Evolutionary conservation across 2,329 filamentous ascomycete species (phyloP).

Genomic region (Fusarium poae): DNA sequence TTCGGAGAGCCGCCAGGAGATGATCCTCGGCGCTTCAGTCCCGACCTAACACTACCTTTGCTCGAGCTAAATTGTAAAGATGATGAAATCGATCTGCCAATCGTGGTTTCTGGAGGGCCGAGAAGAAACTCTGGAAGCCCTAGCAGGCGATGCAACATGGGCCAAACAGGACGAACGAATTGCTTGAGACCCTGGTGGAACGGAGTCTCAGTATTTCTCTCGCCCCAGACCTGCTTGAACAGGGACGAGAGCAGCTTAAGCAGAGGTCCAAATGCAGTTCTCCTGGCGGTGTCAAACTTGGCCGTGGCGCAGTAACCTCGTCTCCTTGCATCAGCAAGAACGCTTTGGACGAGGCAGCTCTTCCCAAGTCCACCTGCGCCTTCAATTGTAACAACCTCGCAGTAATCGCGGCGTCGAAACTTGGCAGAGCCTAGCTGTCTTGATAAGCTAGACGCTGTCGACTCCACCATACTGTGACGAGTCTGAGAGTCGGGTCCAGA

Average conservation of each 20-base stretch:
- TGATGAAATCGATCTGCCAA: conserved; percentile 55
- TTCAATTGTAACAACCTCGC: conserved; percentile 72
- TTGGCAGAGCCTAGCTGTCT: conserved; percentile 69
- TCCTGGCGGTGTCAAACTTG: conserved; percentile 73
- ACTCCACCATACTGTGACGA: conserved; percentile 61
- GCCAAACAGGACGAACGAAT: conserved; percentile 74
- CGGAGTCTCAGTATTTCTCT: conserved; percentile 73
- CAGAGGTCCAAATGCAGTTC: conserved; percentile 72
- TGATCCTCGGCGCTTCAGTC: conserved; percentile 61
- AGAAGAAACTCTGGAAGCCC: conserved; percentile 78
- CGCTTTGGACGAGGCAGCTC: conserved; percentile 73
- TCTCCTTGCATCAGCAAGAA: conserved; percentile 70
- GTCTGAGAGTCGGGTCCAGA: conserved; percentile 57
- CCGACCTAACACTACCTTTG: conserved; percentile 50
- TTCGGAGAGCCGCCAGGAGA: conserved; percentile 62
- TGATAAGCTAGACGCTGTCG: conserved; percentile 63
- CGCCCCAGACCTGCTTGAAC: conserved; percentile 76
- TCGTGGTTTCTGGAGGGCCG: conserved; percentile 60
- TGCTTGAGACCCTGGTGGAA: conserved; percentile 73
- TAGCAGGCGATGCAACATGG: conserved; percentile 71
- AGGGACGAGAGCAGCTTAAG: conserved; percentile 74
- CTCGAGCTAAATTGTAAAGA: conserved; percentile 52
- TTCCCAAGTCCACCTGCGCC: conserved; percentile 75
- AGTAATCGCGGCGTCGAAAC: conserved; percentile 71
- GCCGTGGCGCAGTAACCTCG: conserved; percentile 75